Percentiles rank a stretch among this genome's conserved stretches.
Conservation (phyloP, 2,329 filamentous ascomycete genomes). For the Epichloe bromicola region DNA sequence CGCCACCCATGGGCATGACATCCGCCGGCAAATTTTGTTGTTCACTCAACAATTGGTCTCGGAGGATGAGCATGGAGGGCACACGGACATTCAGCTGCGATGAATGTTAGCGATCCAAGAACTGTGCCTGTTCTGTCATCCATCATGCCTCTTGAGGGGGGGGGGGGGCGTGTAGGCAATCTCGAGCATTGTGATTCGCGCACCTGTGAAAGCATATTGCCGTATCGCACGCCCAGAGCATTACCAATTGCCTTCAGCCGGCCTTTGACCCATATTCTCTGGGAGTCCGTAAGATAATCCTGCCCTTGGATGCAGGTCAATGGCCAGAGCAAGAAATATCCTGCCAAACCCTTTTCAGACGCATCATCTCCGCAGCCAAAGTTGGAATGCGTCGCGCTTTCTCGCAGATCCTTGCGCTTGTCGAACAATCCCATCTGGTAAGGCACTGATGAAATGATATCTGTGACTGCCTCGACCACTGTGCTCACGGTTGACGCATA, state of each 20-base stretch:
- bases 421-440: constrained; percentile 46
- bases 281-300: constrained; percentile 45
- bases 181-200: neutral
- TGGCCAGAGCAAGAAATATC: constrained; percentile 46
- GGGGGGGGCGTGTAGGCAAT: too few species aligned
- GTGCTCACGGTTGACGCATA: constrained; percentile 39
- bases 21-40: neutral
- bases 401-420: constrained; percentile 26
- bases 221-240: constrained; percentile 43
- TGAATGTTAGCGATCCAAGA: neutral
- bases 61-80: constrained; percentile 47
- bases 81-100: constrained; percentile 40
- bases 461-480: constrained; percentile 38
- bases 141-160: too few species aligned
- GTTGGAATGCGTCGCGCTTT: constrained; percentile 25
- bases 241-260: constrained; percentile 40
- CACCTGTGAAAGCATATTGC: constrained; percentile 41
- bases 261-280: constrained; percentile 40
- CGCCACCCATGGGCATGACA: neutral
- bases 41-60: constrained; percentile 21
- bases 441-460: constrained; percentile 45
- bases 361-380: constrained; percentile 38
- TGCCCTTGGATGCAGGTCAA: constrained; percentile 38
- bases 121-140: too few species aligned
- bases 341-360: constrained; percentile 38